Evolutionary conservation across 495 filamentous ascomycete species (phyloP).

Genomic region (Daldinia decipiens): DNA sequence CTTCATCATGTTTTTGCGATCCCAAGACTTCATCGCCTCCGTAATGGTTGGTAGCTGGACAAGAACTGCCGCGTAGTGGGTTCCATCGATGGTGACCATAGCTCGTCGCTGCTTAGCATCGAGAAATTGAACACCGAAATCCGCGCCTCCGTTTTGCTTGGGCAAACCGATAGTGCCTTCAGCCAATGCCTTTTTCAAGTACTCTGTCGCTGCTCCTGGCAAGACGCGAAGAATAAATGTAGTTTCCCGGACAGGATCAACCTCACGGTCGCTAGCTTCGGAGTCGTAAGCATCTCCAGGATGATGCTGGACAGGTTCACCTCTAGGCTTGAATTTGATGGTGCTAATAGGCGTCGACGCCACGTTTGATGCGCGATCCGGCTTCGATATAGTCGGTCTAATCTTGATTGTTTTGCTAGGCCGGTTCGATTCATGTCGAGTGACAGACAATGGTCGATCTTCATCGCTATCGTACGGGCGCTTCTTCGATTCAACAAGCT

Average conservation of each 20-base stretch:
- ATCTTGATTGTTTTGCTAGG: constrained; percentile 57
- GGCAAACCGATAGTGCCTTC: constrained; percentile 76
- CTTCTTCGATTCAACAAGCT: constrained; percentile 56
- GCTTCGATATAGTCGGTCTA: constrained; percentile 34
- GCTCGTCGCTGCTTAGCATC: constrained; percentile 78
- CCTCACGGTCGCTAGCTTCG: constrained; percentile 90
- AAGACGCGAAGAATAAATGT: constrained; percentile 89
- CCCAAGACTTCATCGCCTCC: constrained; percentile 97
- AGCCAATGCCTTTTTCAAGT: constrained; percentile 74
- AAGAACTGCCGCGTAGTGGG: constrained; percentile 80
- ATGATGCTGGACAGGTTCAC: constrained; percentile 70
- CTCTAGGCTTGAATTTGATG: constrained; percentile 65
- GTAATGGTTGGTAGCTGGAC: constrained; percentile 92
- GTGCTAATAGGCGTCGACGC: constrained; percentile 51
- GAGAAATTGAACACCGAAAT: constrained; percentile 82
- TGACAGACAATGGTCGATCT: constrained; percentile 48
- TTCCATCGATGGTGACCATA: constrained; percentile 72
- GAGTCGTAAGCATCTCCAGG: constrained; percentile 93
- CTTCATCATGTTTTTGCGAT: constrained; percentile 91
- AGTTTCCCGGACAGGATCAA: constrained; percentile 86
- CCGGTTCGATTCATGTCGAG: constrained; percentile 36
- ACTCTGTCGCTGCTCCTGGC: constrained; percentile 85
- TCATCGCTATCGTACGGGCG: constrained; percentile 58
- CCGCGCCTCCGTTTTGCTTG: constrained; percentile 68
- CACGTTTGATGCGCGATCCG: constrained; percentile 21